These are phyloP conservation scores for Citrus maxima DNA, from an alignment of 345 rosid genomes.

Conservation along the genomic window DNA sequence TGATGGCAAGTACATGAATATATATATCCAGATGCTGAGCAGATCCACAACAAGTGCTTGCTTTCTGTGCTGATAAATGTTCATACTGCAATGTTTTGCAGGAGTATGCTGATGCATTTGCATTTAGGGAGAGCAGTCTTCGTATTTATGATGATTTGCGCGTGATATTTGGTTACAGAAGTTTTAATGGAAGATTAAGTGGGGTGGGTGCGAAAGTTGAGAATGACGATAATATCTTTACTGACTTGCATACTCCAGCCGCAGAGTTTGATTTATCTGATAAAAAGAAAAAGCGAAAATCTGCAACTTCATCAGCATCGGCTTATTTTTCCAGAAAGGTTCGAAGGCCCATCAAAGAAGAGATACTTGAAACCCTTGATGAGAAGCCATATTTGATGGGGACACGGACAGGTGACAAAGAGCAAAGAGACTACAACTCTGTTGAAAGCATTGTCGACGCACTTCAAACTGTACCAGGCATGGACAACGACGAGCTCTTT, in stretches of 20 bases:
- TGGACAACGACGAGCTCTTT: slow-evolving; percentile 49
- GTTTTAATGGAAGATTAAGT: slow-evolving; percentile 14
- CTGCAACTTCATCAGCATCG: slow-evolving; percentile 12
- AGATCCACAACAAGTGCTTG: background rate
- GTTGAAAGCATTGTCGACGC: slow-evolving; percentile 44
- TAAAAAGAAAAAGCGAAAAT: slow-evolving; percentile 25
- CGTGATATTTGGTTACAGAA: slow-evolving; percentile 14
- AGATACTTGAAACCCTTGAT: slow-evolving; percentile 12
- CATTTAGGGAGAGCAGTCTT: slow-evolving; percentile 38
- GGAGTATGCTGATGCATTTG: slow-evolving; percentile 56
- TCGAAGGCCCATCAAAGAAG: slow-evolving; percentile 18
- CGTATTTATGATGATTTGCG: slow-evolving; percentile 22
- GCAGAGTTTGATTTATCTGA: slow-evolving; percentile 26
- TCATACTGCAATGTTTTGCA: slow-evolving; percentile 30
- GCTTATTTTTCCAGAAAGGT: slow-evolving; percentile 22
- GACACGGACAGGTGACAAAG: background rate
- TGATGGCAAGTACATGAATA: background rate
- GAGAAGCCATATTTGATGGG: background rate
- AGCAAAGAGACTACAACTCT: slow-evolving; percentile 17
- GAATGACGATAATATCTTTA: slow-evolving; percentile 17
- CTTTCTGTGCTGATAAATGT: background rate
- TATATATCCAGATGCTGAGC: background rate
- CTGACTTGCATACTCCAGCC: slow-evolving; percentile 18
- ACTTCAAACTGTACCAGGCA: slow-evolving; percentile 43
- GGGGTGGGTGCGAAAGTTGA: slow-evolving; percentile 13